Base-by-base conservation (phyloP, 1,139 yeast species). In the Yamadazyma kanchanaburiensis region DNA sequence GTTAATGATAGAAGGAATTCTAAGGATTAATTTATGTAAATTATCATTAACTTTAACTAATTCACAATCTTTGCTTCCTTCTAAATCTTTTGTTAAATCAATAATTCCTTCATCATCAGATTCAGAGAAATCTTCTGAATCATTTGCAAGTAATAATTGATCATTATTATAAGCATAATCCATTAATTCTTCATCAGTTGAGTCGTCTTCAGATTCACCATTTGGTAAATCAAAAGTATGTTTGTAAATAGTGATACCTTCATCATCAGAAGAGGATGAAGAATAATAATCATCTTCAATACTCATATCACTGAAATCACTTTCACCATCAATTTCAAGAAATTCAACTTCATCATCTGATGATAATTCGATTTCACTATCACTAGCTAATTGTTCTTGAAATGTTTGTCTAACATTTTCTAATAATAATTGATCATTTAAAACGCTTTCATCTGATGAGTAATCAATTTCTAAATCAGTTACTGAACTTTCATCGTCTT, bases 21-120 rank as follows among this genome's bases (percentile, higher is more conserved):
- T 60, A 37, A 68, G 53, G 39, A 52, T 58, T 44, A 68, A 60
- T 43, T 63, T 64, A 50, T 66, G 69, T 14, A 61, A 60, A 37
- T 60, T 52, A 25, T 64, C 68, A 37, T 65, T 64, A 17, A 61
- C 44, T 41, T 67, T 63, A 25, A 55, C 49, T 43, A 68, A 58
- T 47, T 67, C 72, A 46, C 70, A 67, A 46, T 68, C 74, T 41
- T 64, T 67, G 31, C 70, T 62, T 46, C 64, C 53, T 37, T 56
- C 62, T 43, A 68, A 60, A 45, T 68, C 74, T 31, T 58, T 59
- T 27, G 67, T 51, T 46, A 67, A 61, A 45, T 68, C 74, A 38
- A 67, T 60, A 19, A 67, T 49, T 31, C 55, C 59, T 34, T 54
- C 49, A 31, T 62, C 68, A 8, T 57, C 59, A 25, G 59, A 64